Percentiles rank a stretch among this genome's conserved stretches.
These are phyloP conservation scores for Earliella scabrosa DNA, from an alignment of 1,284 basidiomycete species.

Conservation along the genomic window DNA sequence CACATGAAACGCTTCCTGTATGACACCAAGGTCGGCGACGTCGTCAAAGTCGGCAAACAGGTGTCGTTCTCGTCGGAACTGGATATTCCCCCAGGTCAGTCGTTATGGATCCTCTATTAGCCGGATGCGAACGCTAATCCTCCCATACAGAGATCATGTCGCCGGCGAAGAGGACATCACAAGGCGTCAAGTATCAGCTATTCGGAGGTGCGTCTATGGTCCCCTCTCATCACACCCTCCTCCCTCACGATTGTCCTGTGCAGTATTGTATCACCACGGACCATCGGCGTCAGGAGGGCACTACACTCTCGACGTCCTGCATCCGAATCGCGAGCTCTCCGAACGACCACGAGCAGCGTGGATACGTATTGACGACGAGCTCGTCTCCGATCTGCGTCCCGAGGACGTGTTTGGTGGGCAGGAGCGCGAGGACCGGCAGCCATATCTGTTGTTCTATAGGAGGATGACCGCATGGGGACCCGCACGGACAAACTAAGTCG, in stretches of 20 bases:
- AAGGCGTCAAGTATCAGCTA: conserved; percentile 74
- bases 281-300: conserved; percentile 91
- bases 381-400: conserved; percentile 77
- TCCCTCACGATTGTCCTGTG: neutral
- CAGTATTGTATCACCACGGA: conserved; percentile 95
- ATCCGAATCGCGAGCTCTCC: conserved; percentile 68
- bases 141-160: conserved; percentile 70
- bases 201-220: conserved; percentile 77
- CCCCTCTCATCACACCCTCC: neutral
- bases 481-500: conserved; percentile 29
- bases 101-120: too few relatives aligned
- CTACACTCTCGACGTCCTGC: conserved; percentile 92
- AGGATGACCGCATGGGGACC: conserved; percentile 38
- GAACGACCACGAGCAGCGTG: conserved; percentile 63
- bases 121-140: too few relatives aligned
- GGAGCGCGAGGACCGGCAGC: conserved; percentile 72
- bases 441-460: conserved; percentile 90
- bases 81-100: conserved; percentile 71
- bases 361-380: conserved; percentile 94
- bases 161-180: conserved; percentile 51
- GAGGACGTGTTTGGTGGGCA: conserved; percentile 77
- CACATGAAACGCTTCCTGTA: conserved; percentile 96
- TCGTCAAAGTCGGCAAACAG: conserved; percentile 87
- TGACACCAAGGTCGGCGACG: conserved; percentile 78
- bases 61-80: conserved; percentile 82